Base-by-base conservation (phyloP, 2,329 filamentous ascomycete species). In the Microdochium paspali region DNA sequence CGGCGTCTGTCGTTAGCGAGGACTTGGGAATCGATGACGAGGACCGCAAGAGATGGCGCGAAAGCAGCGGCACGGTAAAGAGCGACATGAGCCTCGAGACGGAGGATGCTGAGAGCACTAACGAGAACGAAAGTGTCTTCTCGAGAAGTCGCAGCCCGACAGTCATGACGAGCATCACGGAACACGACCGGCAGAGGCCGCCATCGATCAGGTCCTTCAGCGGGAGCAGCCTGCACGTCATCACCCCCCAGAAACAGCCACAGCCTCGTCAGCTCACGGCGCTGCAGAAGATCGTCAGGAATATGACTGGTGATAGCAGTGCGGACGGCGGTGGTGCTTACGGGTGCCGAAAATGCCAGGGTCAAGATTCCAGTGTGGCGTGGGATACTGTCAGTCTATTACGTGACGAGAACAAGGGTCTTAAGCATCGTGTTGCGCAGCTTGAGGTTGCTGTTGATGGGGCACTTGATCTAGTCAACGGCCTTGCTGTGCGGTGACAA, bases 331-430 rank as follows among this genome's bases (percentile, higher is more conserved):
- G n/a, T n/a, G n/a, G n/a, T n/a, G n/a, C 51, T 23, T 61, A 59
- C 32, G 57, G 61, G 48, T 83, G 80, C 54, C 55, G 61, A 28
- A 83, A 82, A 55, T 84, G 81, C 59, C 62, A 70, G 46, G 79
- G 80, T 12, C 72, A 74, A 54, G 74, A 78, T 46, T 69, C 75
- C 12, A 79, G 76, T 52, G 69, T 79, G 31, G 80, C 80, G 4
- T 84, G 80, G 80, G 74, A 84, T 56, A 82, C 80, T 3, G 80
- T 82, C n/a, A 71, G 73, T 46, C 52, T 82, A 44, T 62, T 84
- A 49, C 68, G 77, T 32, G 76, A 79, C 44, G 82, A 85, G 66
- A 85, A 85, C 54, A 74, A 68, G 56, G 71, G 72, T 9, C 61
- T 85, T 45, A 84, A 84, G 66, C 68, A 71, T 32, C 66, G 79